Evolutionary conservation across 768 basidiomycete genomes (phyloP).

Genomic region (Boletus sp.): DNA sequence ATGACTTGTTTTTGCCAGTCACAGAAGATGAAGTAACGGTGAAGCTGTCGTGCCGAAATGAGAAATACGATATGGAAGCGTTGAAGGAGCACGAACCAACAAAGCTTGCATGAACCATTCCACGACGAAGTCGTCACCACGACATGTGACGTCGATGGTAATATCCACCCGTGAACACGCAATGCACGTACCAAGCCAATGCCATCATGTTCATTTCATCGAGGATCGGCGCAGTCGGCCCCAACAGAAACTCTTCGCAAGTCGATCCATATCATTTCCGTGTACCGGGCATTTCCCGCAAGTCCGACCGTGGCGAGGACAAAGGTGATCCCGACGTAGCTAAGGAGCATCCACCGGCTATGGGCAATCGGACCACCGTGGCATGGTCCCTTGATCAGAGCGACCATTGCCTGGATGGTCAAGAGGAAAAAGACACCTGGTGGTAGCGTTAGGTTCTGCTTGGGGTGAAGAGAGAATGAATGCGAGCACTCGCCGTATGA

Average conservation of each 20-base stretch:
- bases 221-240: conserved; percentile 12
- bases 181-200: conserved; percentile 13
- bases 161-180: background rate
- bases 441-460: background rate
- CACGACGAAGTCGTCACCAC: conserved; percentile 26
- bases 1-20: conserved; percentile 9
- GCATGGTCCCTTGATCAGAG: conserved; percentile 5
- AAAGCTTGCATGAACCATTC: conserved; percentile 30
- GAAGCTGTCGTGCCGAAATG: conserved; percentile 4
- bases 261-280: conserved; percentile 33
- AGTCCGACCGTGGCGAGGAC: conserved; percentile 25
- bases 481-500: conserved; percentile 19
- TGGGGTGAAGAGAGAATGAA: background rate
- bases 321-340: conserved; percentile 26
- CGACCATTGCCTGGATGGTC: conserved; percentile 15
- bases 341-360: conserved; percentile 9
- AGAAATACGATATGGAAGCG: background rate
- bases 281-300: conserved; percentile 25
- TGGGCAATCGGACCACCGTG: background rate
- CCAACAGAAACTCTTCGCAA: conserved; percentile 16
- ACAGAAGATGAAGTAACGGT: conserved; percentile 19
- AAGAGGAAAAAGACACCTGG: conserved; percentile 24
- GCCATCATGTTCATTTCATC: conserved; percentile 18
- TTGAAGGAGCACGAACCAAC: conserved; percentile 9
- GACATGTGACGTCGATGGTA: background rate